These are phyloP conservation scores for Aspergillus ochraceoroseus DNA, from an alignment of 2,329 filamentous ascomycete species.

Conservation along the genomic window DNA sequence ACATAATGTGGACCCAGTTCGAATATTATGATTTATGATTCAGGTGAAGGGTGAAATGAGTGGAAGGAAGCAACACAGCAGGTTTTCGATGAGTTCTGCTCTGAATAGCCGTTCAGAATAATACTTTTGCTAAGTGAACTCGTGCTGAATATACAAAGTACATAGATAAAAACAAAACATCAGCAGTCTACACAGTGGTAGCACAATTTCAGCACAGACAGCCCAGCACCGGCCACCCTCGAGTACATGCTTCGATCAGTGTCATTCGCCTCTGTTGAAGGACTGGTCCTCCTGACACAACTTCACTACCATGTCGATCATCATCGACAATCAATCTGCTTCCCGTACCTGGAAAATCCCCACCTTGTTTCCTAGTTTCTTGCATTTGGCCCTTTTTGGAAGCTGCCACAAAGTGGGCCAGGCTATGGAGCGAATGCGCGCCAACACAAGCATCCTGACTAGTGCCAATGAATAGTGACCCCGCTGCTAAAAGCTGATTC, in stretches of 20 bases:
- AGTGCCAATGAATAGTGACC: background rate
- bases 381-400: background rate
- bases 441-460: conserved; percentile 1
- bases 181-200: no score
- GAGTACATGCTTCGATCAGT: no score
- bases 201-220: background rate
- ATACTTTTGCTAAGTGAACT: no score
- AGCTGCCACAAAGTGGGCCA: background rate
- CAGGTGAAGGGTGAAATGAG: background rate
- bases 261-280: background rate
- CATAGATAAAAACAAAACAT: no score
- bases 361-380: conserved; percentile 3
- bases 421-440: background rate
- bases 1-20: conserved; percentile 1
- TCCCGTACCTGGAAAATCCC: conserved; percentile 4
- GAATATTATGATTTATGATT: conserved; percentile 3
- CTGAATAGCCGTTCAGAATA: no score
- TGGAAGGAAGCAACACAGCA: background rate
- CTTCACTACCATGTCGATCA: conserved; percentile 8
- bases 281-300: background rate
- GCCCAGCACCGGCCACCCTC: background rate
- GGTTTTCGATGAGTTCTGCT: background rate
- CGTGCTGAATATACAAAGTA: no score
- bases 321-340: conserved; percentile 1
- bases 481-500: background rate